phyloP scores from a whole-genome alignment of 805 yeast genomes.

The Cyberlindnera galapagoensis region DNA sequence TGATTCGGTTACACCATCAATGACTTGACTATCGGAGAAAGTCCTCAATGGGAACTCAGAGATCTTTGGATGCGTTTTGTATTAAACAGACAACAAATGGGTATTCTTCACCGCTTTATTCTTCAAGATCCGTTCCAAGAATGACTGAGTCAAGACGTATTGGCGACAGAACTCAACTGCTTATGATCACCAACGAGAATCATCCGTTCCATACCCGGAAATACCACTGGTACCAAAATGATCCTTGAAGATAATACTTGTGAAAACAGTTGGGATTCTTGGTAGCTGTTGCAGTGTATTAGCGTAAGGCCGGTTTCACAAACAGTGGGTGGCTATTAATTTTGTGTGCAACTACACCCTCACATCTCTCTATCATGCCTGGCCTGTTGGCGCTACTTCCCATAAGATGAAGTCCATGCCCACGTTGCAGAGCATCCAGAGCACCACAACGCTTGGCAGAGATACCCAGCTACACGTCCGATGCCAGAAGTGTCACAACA shows the following conservation, averaged over 20 bases:
- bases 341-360: constrained; percentile 27
- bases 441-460: too few relatives aligned
- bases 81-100: constrained; percentile 61
- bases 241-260: too few relatives aligned
- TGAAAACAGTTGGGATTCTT: constrained; percentile 64
- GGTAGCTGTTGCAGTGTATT: constrained; percentile 63
- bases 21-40: constrained; percentile 42
- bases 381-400: too few relatives aligned
- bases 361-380: constrained; percentile 38
- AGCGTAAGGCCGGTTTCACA: not conserved
- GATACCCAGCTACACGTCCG: too few relatives aligned
- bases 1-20: constrained; percentile 50
- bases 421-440: too few relatives aligned
- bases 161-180: constrained; percentile 66
- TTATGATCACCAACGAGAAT: constrained; percentile 71
- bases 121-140: constrained; percentile 57
- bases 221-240: constrained; percentile 63
- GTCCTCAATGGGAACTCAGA: constrained; percentile 48
- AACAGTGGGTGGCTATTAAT: constrained; percentile 29
- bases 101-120: constrained; percentile 55
- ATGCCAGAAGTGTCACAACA: too few relatives aligned
- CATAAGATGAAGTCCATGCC: too few relatives aligned
- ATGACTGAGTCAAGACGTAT: constrained; percentile 54
- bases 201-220: constrained; percentile 58
- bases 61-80: constrained; percentile 59